phyloP scores from a whole-genome alignment of 192 early-diverging fungal species.

The Coemansia asiatica region DNA sequence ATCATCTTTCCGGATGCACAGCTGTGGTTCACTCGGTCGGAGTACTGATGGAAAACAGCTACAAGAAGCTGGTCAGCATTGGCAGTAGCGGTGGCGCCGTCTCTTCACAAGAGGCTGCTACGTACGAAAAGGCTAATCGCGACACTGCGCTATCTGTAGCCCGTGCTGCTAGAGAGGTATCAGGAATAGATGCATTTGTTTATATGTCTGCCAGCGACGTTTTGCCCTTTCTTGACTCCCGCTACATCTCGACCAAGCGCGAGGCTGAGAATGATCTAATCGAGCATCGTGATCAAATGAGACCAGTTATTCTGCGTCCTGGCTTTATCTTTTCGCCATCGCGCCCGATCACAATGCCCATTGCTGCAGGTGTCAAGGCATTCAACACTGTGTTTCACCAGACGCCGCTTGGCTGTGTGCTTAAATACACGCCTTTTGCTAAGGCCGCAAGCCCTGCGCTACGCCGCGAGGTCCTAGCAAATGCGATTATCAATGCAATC shows the following conservation, averaged over 20 bases:
- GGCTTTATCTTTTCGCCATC: conserved; percentile 65
- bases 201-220: conserved; percentile 70
- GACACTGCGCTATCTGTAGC: conserved; percentile 68
- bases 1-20: conserved; percentile 57
- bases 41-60: conserved; percentile 67
- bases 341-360: conserved; percentile 60
- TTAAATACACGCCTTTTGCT: conserved; percentile 36
- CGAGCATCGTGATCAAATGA: conserved; percentile 43
- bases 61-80: conserved; percentile 61
- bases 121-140: conserved; percentile 68
- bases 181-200: conserved; percentile 59
- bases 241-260: conserved; percentile 73
- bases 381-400: conserved; percentile 43
- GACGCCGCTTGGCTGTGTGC: conserved; percentile 36
- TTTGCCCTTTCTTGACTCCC: conserved; percentile 62
- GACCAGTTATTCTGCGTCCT: conserved; percentile 60
- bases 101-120: conserved; percentile 28
- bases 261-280: conserved; percentile 65
- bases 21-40: conserved; percentile 75
- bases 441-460: conserved; percentile 45
- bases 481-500: conserved; percentile 38
- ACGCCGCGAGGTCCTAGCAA: conserved; percentile 45
- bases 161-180: conserved; percentile 48
- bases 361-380: conserved; percentile 58
- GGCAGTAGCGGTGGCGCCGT: conserved; percentile 14